Evolutionary conservation across 441 rosid genomes (phyloP).

Genomic region (Gossypium gossypioides): DNA sequence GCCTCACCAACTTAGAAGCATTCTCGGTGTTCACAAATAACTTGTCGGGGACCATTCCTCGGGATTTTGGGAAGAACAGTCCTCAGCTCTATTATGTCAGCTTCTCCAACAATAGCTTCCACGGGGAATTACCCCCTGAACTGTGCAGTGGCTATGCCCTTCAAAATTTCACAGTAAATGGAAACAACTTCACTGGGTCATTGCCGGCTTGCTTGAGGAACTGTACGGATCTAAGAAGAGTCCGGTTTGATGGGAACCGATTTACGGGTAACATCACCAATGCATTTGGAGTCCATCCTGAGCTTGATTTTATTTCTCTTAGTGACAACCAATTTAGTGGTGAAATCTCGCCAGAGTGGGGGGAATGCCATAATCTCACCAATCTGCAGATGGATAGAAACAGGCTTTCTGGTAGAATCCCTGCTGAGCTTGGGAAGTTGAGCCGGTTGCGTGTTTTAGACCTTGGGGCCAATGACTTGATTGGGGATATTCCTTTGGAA

Average conservation of each 20-base stretch:
- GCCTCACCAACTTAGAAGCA: conserved; percentile 9
- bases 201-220: conserved; percentile 51
- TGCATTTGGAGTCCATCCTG: conserved; percentile 44
- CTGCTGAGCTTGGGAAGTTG: conserved; percentile 41
- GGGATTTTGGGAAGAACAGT: conserved; percentile 31
- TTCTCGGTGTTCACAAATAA: conserved; percentile 30
- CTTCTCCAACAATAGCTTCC: conserved; percentile 57
- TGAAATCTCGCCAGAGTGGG: conserved; percentile 45
- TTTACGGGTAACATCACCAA: conserved; percentile 44
- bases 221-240: conserved; percentile 33
- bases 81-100: conserved; percentile 32
- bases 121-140: conserved; percentile 49
- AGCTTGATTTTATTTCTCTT: conserved; percentile 29
- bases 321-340: conserved; percentile 43
- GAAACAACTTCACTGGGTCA: conserved; percentile 46
- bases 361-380: conserved; percentile 46
- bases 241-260: conserved; percentile 44
- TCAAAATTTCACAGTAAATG: conserved; percentile 28
- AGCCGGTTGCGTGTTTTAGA: conserved; percentile 26
- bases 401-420: conserved; percentile 43
- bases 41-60: conserved; percentile 32
- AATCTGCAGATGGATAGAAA: conserved; percentile 41
- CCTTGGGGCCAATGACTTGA: conserved; percentile 37
- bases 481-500: conserved; percentile 38
- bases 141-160: conserved; percentile 45